Conservation (phyloP, 176 grass and related monocot genomes). For the Carex cristatella region DNA sequence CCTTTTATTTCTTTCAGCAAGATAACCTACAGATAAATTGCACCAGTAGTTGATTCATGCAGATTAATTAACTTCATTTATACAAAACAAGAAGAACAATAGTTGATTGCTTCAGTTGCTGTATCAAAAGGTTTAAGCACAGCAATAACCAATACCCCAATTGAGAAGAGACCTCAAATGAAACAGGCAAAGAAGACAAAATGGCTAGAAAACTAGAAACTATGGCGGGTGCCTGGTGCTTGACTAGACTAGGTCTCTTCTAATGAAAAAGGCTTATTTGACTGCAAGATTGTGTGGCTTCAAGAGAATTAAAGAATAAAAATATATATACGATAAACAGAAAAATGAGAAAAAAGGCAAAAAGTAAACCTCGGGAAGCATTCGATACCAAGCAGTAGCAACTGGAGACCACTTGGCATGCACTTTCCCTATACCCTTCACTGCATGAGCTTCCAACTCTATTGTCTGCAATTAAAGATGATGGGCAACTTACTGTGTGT, state of each 20-base stretch:
- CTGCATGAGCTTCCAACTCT: slow-evolving; percentile 84
- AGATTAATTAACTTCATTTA: slow-evolving; percentile 4
- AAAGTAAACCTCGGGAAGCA: slow-evolving; percentile 79
- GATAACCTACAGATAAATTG: slow-evolving; percentile 45
- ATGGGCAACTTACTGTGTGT: neutral
- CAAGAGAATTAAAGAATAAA: neutral
- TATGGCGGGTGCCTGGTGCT: neutral
- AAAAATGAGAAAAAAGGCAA: slow-evolving; percentile 9
- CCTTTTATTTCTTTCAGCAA: slow-evolving; percentile 53
- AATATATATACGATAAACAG: slow-evolving; percentile 11
- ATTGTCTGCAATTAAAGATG: slow-evolving; percentile 46
- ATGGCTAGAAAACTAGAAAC: neutral
- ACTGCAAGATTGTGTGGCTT: neutral
- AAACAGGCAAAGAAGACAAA: neutral
- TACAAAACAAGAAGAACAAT: neutral
- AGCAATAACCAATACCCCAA: neutral
- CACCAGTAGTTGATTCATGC: neutral
- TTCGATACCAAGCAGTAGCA: slow-evolving; percentile 89
- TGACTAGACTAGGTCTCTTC: neutral
- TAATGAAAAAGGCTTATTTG: neutral
- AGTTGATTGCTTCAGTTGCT: neutral
- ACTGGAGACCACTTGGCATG: slow-evolving; percentile 99
- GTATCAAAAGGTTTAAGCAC: neutral
- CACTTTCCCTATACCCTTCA: slow-evolving; percentile 77
- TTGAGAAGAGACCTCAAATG: neutral